phyloP scores from a whole-genome alignment of 1,139 yeast genomes.

The Lodderomyces oxycetoniae region DNA sequence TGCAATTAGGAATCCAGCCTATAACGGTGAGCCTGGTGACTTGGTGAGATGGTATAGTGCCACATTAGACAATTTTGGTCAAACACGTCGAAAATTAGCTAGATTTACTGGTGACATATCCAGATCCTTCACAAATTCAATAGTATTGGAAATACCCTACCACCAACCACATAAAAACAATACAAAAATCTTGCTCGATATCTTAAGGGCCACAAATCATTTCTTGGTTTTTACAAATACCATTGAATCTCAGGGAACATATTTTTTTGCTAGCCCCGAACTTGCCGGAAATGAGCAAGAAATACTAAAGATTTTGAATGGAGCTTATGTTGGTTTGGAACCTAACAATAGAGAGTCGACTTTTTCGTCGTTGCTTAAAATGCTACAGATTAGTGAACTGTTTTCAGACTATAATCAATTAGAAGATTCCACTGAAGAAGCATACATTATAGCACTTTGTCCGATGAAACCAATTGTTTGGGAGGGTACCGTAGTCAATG shows the following conservation, averaged over 20 bases:
- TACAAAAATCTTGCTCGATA: slow-evolving; percentile 51
- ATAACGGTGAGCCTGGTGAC: slow-evolving; percentile 44
- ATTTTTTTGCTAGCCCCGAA: slow-evolving; percentile 64
- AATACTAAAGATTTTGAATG: slow-evolving; percentile 40
- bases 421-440: slow-evolving; percentile 32
- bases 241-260: slow-evolving; percentile 70
- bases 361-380: slow-evolving; percentile 30
- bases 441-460: slow-evolving; percentile 70
- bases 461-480: slow-evolving; percentile 85
- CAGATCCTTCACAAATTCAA: slow-evolving; percentile 70
- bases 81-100: slow-evolving; percentile 76
- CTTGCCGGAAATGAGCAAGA: slow-evolving; percentile 43
- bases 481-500: slow-evolving; percentile 75
- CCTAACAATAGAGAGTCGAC: slow-evolving; percentile 24
- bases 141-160: slow-evolving; percentile 54
- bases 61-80: slow-evolving; percentile 79
- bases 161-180: slow-evolving; percentile 40
- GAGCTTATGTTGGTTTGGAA: slow-evolving; percentile 40
- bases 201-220: slow-evolving; percentile 62
- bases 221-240: slow-evolving; percentile 74
- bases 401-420: slow-evolving; percentile 12
- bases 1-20: slow-evolving; percentile 65
- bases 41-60: slow-evolving; percentile 77
- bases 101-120: slow-evolving; percentile 70
- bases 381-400: slow-evolving; percentile 14